Base-by-base conservation (phyloP, 2,329 filamentous ascomycete species). In the Pseudogymnoascus pannorum region DNA sequence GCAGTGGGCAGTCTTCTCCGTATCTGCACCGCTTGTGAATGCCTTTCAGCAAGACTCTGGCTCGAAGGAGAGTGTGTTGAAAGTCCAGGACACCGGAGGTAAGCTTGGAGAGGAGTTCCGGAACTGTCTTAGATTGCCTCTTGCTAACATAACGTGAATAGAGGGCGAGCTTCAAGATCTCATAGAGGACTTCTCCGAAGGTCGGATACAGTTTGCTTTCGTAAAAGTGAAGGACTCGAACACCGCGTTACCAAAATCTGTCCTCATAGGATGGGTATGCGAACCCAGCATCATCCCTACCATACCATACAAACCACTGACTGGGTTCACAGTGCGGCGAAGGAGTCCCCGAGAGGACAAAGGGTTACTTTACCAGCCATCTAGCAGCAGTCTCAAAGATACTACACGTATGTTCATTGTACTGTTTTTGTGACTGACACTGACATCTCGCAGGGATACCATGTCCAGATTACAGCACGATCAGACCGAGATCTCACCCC, bases 351-450 rank as follows among this genome's bases (percentile, higher is more conserved):
- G 94, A 99, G 77, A 83, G 93, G 70, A 97, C 93, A 64, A 99
- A 97, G 77, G 94, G 94, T 66, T 97, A 97, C 77, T 99, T 99
- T 74, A 96, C 91, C 67, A 97, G 92, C 77, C 93, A 99, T 76
- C 79, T 94, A 57, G 87, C 89, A 64, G 88, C 91, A 57, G 92
- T 97, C 36, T 87, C 92, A 64, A 97, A 96, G 76, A 82, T 97
- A 68, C 84, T 99, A 42, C 92, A 97, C 77, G 87, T 87, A 72
- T 58, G 77, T 72, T 4, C 8, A 22, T 16, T 12, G 11, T n/a
- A 4, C 51, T 6, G 20, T 20, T 24, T 8, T 11, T 72, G 69
- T 12, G 31, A 18, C 57, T 42, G 12, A 42, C 57, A 24, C 31
- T 58, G 11, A 54, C 16, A 14, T 31, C 61, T 57, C 40, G 12